Evolutionary conservation across 371 early-diverging fungal species (phyloP), one percentile per base, ranked within the genome.

Genomic region (Mortierella sp.): DNA sequence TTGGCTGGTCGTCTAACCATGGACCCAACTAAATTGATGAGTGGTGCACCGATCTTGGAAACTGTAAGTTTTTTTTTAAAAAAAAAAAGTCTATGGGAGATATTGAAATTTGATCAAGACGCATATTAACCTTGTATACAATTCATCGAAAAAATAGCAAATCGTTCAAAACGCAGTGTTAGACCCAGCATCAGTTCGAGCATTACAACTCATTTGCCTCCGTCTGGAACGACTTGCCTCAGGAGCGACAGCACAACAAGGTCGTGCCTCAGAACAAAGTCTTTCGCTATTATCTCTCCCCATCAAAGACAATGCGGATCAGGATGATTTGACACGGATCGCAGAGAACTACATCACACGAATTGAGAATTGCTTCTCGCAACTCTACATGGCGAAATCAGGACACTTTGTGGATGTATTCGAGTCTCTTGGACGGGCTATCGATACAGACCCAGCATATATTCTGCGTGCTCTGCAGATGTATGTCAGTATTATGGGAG

Each of bases 311-410:
- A 83, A 86, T 62, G 87, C 88, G 12, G 83, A 86, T 15, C 91
- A 90, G 72, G 86, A 86, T 37, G 91, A 91, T 40, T 78, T 92
- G 9, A 54, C 87, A 43, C 58, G 77, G 12, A 79, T 92, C 43
- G 86, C 89, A 63, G 91, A 90, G 64, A 88, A 88, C 61, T 86
- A 88, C 64, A 85, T 92, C 29, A 83, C 87, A 2, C 83, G 91
- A 51, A 86, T 90, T 45, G 92, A 92, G 88, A 91, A 90, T 66
- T 87, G 87, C 42, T 86, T 84, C 47, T 89, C 90, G 28, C 81
- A 88, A 15, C 76, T 91, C 51, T 89, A 88, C 66, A 85, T 91
- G 53, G 84, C 86, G 49, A 87, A 90, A 63, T 76, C 89, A 34
- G 89, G 88, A 9, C 83, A 83, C 35, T 90, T 86, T 80, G 85